Conservation (phyloP, 371 early-diverging fungal species). For the Rhizopus sp. region DNA sequence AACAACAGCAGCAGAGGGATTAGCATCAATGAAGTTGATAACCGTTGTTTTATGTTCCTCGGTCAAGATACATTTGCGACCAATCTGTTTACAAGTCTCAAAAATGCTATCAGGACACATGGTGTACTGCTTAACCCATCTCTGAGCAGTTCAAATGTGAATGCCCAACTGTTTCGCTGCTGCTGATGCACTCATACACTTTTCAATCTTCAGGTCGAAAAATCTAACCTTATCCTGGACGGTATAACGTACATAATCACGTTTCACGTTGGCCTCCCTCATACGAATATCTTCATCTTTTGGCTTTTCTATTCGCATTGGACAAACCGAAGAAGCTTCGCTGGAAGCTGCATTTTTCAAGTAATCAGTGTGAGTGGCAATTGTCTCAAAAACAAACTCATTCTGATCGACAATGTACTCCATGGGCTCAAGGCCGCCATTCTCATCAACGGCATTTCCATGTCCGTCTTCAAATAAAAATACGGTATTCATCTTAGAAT, state of each 20-base stretch:
- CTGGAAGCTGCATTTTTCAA: slow-evolving; percentile 13
- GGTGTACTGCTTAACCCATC: slow-evolving; percentile 15
- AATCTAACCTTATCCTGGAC: too few relatives aligned
- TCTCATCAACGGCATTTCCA: too few relatives aligned
- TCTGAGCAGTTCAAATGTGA: slow-evolving; percentile 17
- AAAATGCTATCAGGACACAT: slow-evolving; percentile 17
- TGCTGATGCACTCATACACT: slow-evolving; percentile 9
- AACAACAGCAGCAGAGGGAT: slow-evolving; percentile 5
- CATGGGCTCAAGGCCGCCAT: too few relatives aligned
- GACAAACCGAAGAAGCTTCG: slow-evolving; percentile 16
- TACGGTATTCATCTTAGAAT: slow-evolving; percentile 8
- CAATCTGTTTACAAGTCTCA: slow-evolving; percentile 10
- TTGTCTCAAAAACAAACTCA: too few relatives aligned
- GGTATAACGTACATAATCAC: too few relatives aligned
- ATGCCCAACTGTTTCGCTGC: slow-evolving; percentile 35
- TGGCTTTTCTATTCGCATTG: slow-evolving; percentile 14
- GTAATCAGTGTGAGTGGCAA: too few relatives aligned
- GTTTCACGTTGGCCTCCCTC: slow-evolving; percentile 10
- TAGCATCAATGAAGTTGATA: too few relatives aligned
- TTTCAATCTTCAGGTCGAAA: too few relatives aligned
- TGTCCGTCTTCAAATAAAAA: too few relatives aligned
- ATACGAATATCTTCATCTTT: slow-evolving; percentile 16
- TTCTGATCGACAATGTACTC: too few relatives aligned
- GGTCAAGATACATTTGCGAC: too few relatives aligned
- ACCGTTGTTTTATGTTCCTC: too few relatives aligned